phyloP scores from a whole-genome alignment of 2,329 filamentous ascomycete genomes.

The Trichoderma brevicompactum region DNA sequence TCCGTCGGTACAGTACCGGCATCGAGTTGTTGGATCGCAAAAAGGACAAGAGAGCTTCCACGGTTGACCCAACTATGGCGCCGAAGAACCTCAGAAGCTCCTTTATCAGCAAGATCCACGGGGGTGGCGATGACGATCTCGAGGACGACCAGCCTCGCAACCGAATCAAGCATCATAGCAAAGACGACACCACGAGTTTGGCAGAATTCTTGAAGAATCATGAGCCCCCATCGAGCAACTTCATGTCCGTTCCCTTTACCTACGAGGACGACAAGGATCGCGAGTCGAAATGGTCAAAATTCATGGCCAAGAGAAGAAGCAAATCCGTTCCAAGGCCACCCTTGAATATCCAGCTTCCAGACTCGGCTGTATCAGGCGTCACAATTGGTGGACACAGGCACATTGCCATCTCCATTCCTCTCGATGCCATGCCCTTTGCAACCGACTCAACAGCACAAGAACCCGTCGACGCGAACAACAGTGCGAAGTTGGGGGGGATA shows the following conservation, averaged over 20 bases:
- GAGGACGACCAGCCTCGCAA: slow-evolving; percentile 33
- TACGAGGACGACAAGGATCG: slow-evolving; percentile 37
- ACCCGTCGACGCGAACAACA: slow-evolving; percentile 36
- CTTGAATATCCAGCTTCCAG: slow-evolving; percentile 51
- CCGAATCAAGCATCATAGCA: slow-evolving; percentile 30
- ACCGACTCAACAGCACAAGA: slow-evolving; percentile 41
- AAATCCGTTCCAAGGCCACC: slow-evolving; percentile 41
- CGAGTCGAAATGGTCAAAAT: slow-evolving; percentile 47
- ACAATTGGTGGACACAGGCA: slow-evolving; percentile 60
- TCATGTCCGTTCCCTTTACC: slow-evolving; percentile 51
- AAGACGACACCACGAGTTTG: slow-evolving; percentile 44
- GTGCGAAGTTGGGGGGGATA: background rate
- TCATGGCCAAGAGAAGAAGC: slow-evolving; percentile 48
- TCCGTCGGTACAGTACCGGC: slow-evolving; percentile 28
- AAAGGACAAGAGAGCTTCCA: slow-evolving; percentile 11
- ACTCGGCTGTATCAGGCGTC: slow-evolving; percentile 59
- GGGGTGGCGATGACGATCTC: background rate
- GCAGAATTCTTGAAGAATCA: slow-evolving; percentile 56
- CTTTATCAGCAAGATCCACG: slow-evolving; percentile 3
- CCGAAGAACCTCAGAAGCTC: slow-evolving; percentile 1
- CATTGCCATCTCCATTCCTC: slow-evolving; percentile 65
- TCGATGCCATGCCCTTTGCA: slow-evolving; percentile 53
- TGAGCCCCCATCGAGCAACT: slow-evolving; percentile 54
- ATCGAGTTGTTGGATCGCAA: slow-evolving; percentile 9
- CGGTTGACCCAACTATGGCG: slow-evolving; percentile 4